These are phyloP conservation scores for Mortierella sp. DNA, from an alignment of 371 early-diverging fungal genomes.

Conservation along the genomic window DNA sequence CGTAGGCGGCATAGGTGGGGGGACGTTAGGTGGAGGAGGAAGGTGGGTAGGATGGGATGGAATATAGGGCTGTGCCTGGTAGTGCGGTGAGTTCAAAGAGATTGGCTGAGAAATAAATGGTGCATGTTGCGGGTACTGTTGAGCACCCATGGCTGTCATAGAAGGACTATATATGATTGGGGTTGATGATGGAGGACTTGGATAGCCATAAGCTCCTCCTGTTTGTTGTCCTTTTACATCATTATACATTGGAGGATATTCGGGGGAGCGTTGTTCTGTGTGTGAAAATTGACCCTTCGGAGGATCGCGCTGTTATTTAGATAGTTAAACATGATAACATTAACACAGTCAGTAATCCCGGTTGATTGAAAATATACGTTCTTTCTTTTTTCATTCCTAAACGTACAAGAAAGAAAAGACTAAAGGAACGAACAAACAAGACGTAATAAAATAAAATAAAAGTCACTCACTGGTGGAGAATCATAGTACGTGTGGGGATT, in stretches of 20 bases:
- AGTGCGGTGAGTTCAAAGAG: background rate
- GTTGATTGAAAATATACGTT: background rate
- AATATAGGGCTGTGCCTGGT: background rate
- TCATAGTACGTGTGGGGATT: conserved; percentile 8
- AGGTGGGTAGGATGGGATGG: background rate
- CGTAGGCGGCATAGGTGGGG: background rate
- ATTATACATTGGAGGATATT: conserved; percentile 13
- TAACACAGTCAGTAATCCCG: too few relatives aligned
- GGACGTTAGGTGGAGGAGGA: background rate
- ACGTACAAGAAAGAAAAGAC: too few relatives aligned
- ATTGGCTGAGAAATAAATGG: background rate
- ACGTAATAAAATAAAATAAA: background rate
- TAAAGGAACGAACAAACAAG: background rate
- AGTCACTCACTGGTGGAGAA: conserved; percentile 1
- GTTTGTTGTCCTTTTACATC: conserved; percentile 12
- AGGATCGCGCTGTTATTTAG: conserved; percentile 21
- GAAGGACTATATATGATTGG: conserved; percentile 10
- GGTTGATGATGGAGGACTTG: conserved; percentile 29
- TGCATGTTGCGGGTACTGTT: conserved; percentile 9
- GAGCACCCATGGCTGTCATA: background rate
- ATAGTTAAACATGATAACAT: too few relatives aligned
- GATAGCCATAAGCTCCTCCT: conserved; percentile 16
- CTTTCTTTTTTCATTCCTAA: too few relatives aligned
- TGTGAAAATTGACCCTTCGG: conserved; percentile 14
- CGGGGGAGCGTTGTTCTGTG: conserved; percentile 16